Conservation (phyloP, 2,329 filamentous ascomycete species). For the Fusarium mangiferae region DNA sequence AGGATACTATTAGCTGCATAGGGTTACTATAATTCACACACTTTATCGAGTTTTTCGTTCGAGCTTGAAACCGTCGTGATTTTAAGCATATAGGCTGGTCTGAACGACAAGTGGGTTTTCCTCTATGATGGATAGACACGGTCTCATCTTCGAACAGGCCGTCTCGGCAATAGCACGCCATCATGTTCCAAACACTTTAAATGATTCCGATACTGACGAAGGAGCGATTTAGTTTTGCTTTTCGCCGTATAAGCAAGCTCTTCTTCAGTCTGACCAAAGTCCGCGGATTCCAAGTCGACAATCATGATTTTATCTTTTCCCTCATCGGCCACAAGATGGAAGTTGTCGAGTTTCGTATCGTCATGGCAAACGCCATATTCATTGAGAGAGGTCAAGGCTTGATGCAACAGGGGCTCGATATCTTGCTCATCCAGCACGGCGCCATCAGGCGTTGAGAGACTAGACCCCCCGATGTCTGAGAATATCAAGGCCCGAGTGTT, state of each 20-base stretch:
- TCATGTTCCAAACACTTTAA: background rate
- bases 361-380: background rate
- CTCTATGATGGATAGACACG: rapidly evolving
- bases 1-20: background rate
- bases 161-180: background rate
- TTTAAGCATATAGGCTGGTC: background rate
- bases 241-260: background rate
- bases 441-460: slow-evolving; percentile 33
- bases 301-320: background rate
- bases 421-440: slow-evolving; percentile 23
- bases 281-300: background rate
- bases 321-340: background rate
- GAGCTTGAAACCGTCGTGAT: background rate
- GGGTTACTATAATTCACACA: background rate
- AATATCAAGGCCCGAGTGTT: slow-evolving; percentile 38
- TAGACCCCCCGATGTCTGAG: slow-evolving; percentile 39
- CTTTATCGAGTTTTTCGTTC: background rate
- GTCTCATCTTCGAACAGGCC: background rate
- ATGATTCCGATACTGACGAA: background rate
- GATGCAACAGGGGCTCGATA: background rate
- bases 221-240: background rate
- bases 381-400: background rate
- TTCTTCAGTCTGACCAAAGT: background rate
- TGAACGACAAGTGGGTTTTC: background rate
- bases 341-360: background rate